Evolutionary conservation across 495 filamentous ascomycete genomes (phyloP).

Genomic region (Bombardia bombarda): DNA sequence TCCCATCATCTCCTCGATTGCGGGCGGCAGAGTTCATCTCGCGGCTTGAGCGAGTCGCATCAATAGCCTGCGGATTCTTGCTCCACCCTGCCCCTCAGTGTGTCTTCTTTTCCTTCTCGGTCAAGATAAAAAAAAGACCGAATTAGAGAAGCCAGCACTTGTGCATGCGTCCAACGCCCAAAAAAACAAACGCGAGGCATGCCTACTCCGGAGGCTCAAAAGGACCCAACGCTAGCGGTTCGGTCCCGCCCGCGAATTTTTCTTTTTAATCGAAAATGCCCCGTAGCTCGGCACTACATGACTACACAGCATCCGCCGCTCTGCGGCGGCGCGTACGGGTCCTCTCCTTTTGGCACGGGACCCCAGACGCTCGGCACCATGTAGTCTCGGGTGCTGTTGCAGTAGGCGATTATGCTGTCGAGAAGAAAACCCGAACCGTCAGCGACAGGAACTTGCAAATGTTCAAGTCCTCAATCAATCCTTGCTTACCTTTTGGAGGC

Average conservation of each 20-base stretch:
- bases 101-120: neutral
- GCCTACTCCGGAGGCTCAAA: neutral
- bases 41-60: neutral
- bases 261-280: constrained; percentile 2
- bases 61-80: neutral
- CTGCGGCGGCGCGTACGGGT: constrained; percentile 93
- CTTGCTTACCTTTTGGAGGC: constrained; percentile 73
- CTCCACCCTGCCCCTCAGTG: neutral
- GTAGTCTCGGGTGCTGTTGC: constrained; percentile 92
- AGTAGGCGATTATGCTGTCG: constrained; percentile 86
- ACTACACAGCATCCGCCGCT: constrained; percentile 84
- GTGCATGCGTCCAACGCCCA: neutral
- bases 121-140: too few relatives aligned
- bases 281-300: constrained; percentile 53
- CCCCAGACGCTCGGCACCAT: constrained; percentile 99
- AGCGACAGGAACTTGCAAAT: neutral
- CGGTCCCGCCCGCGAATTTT: neutral
- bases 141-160: neutral
- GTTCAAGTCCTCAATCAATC: too few relatives aligned
- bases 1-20: constrained; percentile 5
- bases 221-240: constrained; percentile 1
- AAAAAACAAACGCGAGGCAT: constrained; percentile 1
- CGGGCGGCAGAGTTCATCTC: constrained; percentile 1
- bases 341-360: constrained; percentile 82
- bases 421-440: neutral